Base-by-base conservation (phyloP, 345 rosid species). In the Heritiera littoralis region DNA sequence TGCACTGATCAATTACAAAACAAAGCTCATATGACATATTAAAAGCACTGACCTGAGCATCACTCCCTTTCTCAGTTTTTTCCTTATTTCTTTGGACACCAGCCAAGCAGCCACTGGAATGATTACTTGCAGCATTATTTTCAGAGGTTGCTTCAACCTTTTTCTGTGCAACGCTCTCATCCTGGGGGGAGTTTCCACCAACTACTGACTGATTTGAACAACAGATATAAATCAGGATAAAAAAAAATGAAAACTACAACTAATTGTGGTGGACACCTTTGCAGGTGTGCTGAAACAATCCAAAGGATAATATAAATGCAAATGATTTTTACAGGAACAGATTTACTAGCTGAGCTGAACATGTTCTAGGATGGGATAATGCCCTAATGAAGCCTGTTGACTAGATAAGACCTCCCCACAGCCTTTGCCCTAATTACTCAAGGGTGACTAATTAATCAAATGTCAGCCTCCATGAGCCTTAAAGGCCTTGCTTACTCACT, bases 101-200 rank as follows among this genome's bases (percentile, higher is more conserved):
- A 80, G 88, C 88, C 80, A 85, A 67, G 81, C 80, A 83, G 18
- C 86, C 87, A 82, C 84, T 89, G 35, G 88, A 84, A 76, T 81
- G 86, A 78, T 88, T 90, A 79, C 90, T 87, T 2, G 86, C 84
- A 9, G 90, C 87, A 83, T 86, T 87, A 79, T 92, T 90, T 83
- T 88, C 98, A 75, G 97, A 91, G 52, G 89, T 86, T 54, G 86
- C 94, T 79, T 92, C 98, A 28, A 83, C 86, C 83, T 87, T 94
- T 74, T 88, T 86, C 85, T 89, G 91, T 76, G 89, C 98, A 68
- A 87, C 90, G 58, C 93, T 87, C 84, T 90, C 96, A 82, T 89
- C 91, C 64, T 80, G 90, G 77, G 56, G 83, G 75, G 81, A 77
- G 83, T 80, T 88, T 75, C 80, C 91, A 49, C 86, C 81, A 78